phyloP scores from a whole-genome alignment of 2,329 filamentous ascomycete species.

The Colletotrichum lentis region DNA sequence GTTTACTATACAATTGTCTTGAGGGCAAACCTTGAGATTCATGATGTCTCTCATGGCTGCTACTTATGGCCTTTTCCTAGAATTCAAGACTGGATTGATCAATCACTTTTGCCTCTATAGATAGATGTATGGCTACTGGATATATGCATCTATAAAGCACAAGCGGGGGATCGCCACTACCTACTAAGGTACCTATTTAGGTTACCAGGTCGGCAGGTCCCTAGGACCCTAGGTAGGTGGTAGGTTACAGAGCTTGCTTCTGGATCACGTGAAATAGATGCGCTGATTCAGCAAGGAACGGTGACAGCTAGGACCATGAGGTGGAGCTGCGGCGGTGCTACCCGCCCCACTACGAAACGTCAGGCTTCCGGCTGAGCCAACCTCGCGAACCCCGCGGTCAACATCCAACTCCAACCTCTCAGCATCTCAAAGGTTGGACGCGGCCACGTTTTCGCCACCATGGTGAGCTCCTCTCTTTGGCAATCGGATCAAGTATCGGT shows the following conservation, averaged over 20 bases:
- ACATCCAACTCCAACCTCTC: slow-evolving; percentile 32
- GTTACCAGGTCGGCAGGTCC: too few species aligned
- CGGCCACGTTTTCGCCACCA: slow-evolving; percentile 32
- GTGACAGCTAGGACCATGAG: slow-evolving; percentile 23
- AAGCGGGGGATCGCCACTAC: slow-evolving; percentile 31
- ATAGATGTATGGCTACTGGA: background rate
- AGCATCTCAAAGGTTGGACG: slow-evolving; percentile 33
- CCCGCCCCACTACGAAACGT: slow-evolving; percentile 47
- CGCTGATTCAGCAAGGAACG: slow-evolving; percentile 26
- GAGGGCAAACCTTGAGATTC: background rate
- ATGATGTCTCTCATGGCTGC: background rate
- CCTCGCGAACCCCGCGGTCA: slow-evolving; percentile 38
- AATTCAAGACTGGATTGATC: too few species aligned
- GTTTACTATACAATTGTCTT: background rate
- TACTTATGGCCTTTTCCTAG: background rate
- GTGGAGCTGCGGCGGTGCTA: slow-evolving; percentile 36
- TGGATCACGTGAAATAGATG: slow-evolving; percentile 18
- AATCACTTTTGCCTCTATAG: too few species aligned
- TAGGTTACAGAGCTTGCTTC: background rate
- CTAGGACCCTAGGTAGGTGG: too few species aligned
- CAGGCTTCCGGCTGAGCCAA: slow-evolving; percentile 45
- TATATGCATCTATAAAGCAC: slow-evolving; percentile 19
- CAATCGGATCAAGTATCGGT: background rate
- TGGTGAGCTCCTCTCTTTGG: slow-evolving; percentile 16
- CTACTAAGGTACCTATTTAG: too few species aligned